phyloP scores from a whole-genome alignment of 257 asterid genomes.

The Fraxinus cuspidata region DNA sequence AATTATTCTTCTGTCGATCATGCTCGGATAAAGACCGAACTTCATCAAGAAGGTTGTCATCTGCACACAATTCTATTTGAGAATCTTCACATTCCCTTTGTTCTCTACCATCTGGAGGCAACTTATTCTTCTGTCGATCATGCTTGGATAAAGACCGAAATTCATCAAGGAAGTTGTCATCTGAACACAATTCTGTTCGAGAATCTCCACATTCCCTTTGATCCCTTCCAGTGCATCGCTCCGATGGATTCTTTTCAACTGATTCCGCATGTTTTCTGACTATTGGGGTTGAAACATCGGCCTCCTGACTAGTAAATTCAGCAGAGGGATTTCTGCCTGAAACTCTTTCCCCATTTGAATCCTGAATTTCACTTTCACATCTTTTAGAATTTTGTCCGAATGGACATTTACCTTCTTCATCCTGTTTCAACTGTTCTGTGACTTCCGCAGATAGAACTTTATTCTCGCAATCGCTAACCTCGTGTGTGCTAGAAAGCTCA shows the following conservation, averaged over 20 bases:
- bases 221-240: neutral
- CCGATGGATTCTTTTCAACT: conserved; percentile 4
- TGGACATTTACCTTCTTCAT: conserved; percentile 10
- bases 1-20: no score
- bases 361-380: conserved; percentile 26
- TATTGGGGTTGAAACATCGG: neutral
- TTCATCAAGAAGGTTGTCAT: no score
- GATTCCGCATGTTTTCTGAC: neutral
- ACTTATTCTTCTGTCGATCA: no score
- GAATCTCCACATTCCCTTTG: neutral
- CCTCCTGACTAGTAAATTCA: conserved; percentile 23
- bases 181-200: neutral
- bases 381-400: conserved; percentile 25
- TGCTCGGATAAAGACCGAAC: neutral
- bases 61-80: no score
- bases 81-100: no score
- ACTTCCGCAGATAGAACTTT: conserved; percentile 30
- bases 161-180: no score
- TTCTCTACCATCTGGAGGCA: conserved; percentile 11
- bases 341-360: conserved; percentile 19
- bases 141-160: no score
- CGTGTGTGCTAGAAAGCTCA: conserved; percentile 37
- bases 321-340: conserved; percentile 27
- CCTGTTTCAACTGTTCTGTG: conserved; percentile 25
- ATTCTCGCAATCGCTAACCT: conserved; percentile 23